Evolutionary conservation across 139 green algal species (phyloP).

Genomic region (Trebouxia sp.): DNA sequence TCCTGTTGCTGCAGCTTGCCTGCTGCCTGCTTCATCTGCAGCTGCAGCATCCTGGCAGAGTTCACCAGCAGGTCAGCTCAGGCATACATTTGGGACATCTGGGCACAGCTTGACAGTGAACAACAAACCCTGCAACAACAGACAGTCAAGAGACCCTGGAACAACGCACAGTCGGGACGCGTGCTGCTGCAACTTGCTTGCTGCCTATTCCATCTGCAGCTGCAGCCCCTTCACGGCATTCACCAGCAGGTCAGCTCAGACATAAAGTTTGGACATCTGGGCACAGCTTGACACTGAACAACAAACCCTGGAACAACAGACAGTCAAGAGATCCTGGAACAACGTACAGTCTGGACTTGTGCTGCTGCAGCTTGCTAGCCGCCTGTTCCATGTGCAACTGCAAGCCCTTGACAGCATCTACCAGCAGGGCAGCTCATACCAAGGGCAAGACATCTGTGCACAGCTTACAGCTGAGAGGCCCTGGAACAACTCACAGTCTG

Average conservation of each 20-base stretch:
- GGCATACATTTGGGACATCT: too few species aligned
- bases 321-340: background rate
- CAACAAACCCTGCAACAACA: too few species aligned
- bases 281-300: too few species aligned
- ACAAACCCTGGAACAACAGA: too few species aligned
- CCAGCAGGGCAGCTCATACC: constrained; percentile 20
- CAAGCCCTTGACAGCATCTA: constrained; percentile 17
- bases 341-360: background rate
- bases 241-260: constrained; percentile 13
- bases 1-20: constrained; percentile 35
- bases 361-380: constrained; percentile 39
- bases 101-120: too few species aligned
- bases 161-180: background rate
- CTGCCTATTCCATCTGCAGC: constrained; percentile 44
- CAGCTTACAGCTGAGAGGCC: background rate
- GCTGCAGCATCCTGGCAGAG: constrained; percentile 26
- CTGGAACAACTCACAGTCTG: constrained; percentile 1
- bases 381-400: constrained; percentile 45
- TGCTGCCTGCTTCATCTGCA: constrained; percentile 45
- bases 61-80: constrained; percentile 18
- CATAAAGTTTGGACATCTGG: too few species aligned
- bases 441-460: too few species aligned
- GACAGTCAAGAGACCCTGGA: background rate
- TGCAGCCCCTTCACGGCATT: constrained; percentile 35
- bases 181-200: constrained; percentile 43